Base-by-base conservation (phyloP, 345 rosid genomes). In the Camelina hispida region DNA sequence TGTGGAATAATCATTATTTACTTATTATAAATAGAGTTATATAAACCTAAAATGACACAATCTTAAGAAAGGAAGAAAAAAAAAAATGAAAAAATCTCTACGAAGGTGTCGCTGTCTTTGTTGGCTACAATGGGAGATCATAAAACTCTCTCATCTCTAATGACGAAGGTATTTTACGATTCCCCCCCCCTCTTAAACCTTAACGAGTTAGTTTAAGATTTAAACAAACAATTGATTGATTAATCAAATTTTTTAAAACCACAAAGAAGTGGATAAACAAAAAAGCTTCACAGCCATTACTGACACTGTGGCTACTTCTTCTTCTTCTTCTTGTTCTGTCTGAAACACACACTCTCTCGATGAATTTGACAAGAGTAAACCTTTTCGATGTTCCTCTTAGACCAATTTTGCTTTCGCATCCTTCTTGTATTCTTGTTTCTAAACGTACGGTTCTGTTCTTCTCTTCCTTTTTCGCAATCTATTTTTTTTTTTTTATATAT, bases 381-480 rank as follows among this genome's bases (percentile, higher is more conserved):
- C 65, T 69, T 34, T 62, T 69, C 13, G 58, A 76, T 22, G 16
- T 22, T 55, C 51, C 75, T 54, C 65, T 69, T 62, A 62, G 17
- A 76, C 80, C 80, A 35, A 10, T 76, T 18, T 5, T 69, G 12
- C 40, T 76, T 23, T 69, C 80, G n/a, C 65, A 62, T 12, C 75
- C 43, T 22, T 69, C 75, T 7, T 55, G 3, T 44, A 1, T 69
- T 22, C 28, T 69, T 53, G 10, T 48, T 54, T 63, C 70, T 44
- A 62, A 30, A 46, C 65, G 79, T 76, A 69, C 62, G 79, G 5
- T 4, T 42, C 14, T 42, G 5, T 4, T 42, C 14, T 42, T 14
- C n/a, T 17, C 51, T n/a, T 20, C 52, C 52, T 47, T 58, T 28
- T 5, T 58, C 22, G 7, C 20, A 9, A 16, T 58, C 62, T 2